phyloP scores from a whole-genome alignment of 495 filamentous ascomycete species.

The Barbatosphaeria neglecta region DNA sequence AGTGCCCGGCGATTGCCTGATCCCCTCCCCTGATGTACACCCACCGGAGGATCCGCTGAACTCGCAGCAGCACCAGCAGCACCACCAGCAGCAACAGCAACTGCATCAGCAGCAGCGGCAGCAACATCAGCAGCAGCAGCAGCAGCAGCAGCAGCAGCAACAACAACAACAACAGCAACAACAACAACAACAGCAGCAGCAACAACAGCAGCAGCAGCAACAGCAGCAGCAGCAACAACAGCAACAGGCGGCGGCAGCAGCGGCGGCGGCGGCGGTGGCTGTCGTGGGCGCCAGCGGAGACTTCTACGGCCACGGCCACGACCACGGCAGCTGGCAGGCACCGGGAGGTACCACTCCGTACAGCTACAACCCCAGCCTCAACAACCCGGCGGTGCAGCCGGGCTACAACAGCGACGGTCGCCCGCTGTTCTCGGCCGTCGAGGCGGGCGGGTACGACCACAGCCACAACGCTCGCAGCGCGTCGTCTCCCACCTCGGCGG shows the following conservation, averaged over 20 bases:
- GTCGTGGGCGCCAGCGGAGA: not conserved
- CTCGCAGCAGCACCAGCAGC: no score
- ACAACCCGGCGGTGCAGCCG: not conserved
- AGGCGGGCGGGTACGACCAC: no score
- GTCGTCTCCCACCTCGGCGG: conserved; percentile 20
- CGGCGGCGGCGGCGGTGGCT: no score
- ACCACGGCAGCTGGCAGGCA: not conserved
- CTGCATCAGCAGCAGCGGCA: no score
- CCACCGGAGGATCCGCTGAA: conserved; percentile 40
- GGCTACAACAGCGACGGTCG: not conserved
- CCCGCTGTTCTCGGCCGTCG: conserved; percentile 12
- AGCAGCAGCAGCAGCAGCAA: no score
- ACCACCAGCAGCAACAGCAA: no score
- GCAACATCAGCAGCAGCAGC: no score
- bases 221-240: no score
- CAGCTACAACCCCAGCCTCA: not conserved
- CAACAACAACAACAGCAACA: conserved; percentile 14
- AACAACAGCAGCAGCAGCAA: no score
- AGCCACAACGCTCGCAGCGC: conserved; percentile 23
- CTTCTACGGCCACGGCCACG: not conserved
- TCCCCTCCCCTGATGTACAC: conserved; percentile 48
- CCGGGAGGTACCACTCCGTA: not conserved
- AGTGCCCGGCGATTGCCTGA: conserved; percentile 45
- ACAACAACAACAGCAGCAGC: conserved; percentile 40
- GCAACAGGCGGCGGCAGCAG: no score